Evolutionary conservation across 2,329 filamentous ascomycete genomes (phyloP).

Genomic region (Exophiala oligosperma): DNA sequence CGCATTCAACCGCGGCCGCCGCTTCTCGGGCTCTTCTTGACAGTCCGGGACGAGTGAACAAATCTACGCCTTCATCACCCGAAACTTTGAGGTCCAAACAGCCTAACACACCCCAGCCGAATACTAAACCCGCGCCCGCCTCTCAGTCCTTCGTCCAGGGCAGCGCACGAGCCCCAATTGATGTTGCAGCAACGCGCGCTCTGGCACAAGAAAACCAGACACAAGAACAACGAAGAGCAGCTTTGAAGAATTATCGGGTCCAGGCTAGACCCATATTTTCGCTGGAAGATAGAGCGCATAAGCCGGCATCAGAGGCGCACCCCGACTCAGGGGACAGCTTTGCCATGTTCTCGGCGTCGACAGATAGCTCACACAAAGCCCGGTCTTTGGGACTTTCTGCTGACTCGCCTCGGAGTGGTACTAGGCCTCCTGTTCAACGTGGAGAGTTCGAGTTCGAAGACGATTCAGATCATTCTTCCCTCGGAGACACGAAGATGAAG

Average conservation of each 20-base stretch:
- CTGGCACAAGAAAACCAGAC: slow-evolving; percentile 35
- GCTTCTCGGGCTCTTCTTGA: slow-evolving; percentile 26
- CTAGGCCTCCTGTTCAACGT: not conserved
- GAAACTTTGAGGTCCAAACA: slow-evolving; percentile 11
- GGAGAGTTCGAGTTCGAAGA: slow-evolving; percentile 11
- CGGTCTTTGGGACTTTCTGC: slow-evolving; percentile 56
- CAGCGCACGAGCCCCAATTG: not conserved
- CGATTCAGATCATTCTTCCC: slow-evolving; percentile 12
- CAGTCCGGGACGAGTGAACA: slow-evolving; percentile 22
- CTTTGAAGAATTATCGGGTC: slow-evolving; percentile 50
- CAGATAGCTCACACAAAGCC: slow-evolving; percentile 55
- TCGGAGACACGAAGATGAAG: not conserved
- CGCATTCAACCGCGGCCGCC: slow-evolving; percentile 33
- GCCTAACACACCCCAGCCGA: slow-evolving; percentile 2
- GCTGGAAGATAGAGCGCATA: slow-evolving; percentile 43
- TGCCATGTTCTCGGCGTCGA: slow-evolving; percentile 63
- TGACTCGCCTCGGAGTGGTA: slow-evolving; percentile 24
- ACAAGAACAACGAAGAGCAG: slow-evolving; percentile 44
- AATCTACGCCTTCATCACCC: slow-evolving; percentile 13
- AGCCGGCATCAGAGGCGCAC: slow-evolving; percentile 39
- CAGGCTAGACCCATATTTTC: slow-evolving; percentile 52
- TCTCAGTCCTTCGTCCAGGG: not conserved
- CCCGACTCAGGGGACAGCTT: slow-evolving; percentile 64
- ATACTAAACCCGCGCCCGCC: not conserved
- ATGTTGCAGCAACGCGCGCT: not conserved